phyloP scores from a whole-genome alignment of 1,284 basidiomycete genomes.

The Ganoderma leucocontextum region DNA sequence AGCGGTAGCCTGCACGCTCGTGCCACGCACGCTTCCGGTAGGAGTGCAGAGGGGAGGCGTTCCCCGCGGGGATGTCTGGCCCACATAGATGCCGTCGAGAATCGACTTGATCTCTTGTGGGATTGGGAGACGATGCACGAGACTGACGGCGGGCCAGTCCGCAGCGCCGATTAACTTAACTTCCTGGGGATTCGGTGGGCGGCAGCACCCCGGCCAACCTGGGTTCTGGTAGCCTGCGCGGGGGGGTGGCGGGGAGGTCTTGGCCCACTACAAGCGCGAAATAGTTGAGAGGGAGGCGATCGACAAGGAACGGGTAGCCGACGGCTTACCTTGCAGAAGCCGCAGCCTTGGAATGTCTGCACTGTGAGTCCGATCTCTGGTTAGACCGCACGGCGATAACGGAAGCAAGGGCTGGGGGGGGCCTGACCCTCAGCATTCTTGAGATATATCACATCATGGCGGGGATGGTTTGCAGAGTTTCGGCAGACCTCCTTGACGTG shows the following conservation, averaged over 20 bases:
- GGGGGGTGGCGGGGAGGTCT: constrained; percentile 60
- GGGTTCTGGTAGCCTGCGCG: constrained; percentile 67
- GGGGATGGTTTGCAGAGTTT: constrained; percentile 74
- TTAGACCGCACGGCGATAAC: constrained; percentile 33
- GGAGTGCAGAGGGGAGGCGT: constrained; percentile 41
- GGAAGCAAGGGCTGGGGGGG: constrained; percentile 22
- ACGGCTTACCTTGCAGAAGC: constrained; percentile 77
- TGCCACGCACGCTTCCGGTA: constrained; percentile 40
- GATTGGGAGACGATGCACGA: constrained; percentile 73
- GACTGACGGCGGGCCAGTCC: constrained; percentile 82
- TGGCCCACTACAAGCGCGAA: constrained; percentile 65
- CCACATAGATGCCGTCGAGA: constrained; percentile 57
- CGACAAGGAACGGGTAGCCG: constrained; percentile 30
- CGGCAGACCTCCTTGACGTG: constrained; percentile 77
- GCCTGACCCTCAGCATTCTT: constrained; percentile 83
- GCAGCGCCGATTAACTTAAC: constrained; percentile 67
- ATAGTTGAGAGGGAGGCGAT: constrained; percentile 42
- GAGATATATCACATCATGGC: constrained; percentile 76
- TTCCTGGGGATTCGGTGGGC: constrained; percentile 67
- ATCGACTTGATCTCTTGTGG: constrained; percentile 72
- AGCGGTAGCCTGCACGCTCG: constrained; percentile 34
- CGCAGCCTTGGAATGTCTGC: constrained; percentile 83
- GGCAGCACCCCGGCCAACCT: constrained; percentile 87
- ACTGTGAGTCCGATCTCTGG: constrained; percentile 52
- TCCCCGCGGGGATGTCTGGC: constrained; percentile 31